Conservation (phyloP, 805 yeast species). For the Saccharomyces paradoxus region DNA sequence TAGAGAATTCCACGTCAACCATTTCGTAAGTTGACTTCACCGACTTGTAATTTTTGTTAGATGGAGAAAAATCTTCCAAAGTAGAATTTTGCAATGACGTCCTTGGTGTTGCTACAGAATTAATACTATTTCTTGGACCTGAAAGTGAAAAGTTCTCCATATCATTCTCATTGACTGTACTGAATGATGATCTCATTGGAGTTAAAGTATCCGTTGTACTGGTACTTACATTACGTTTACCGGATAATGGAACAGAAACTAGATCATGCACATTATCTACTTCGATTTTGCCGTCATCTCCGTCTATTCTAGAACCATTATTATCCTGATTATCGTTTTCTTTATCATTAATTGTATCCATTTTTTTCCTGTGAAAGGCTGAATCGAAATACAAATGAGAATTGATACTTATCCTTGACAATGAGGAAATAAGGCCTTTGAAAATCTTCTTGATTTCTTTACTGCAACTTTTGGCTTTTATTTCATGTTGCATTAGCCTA, state of each 20-base stretch:
- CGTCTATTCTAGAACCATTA: constrained; percentile 3
- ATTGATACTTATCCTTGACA: constrained; percentile 57
- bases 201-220: constrained; percentile 15
- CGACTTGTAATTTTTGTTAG: neutral
- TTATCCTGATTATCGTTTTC: constrained; percentile 5
- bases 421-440: constrained; percentile 44
- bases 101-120: neutral
- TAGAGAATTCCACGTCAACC: constrained; percentile 25
- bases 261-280: neutral
- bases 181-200: neutral
- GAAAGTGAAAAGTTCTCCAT: neutral
- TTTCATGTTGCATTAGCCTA: constrained; percentile 45
- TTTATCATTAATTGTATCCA: neutral
- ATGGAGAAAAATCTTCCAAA: neutral
- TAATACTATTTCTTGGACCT: neutral
- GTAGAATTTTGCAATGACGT: neutral
- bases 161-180: neutral
- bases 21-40: constrained; percentile 7
- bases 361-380: neutral
- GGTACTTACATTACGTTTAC: constrained; percentile 10
- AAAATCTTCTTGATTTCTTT: constrained; percentile 41
- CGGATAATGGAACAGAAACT: neutral
- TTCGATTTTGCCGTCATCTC: constrained; percentile 1
- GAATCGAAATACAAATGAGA: constrained; percentile 50
- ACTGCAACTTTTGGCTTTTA: constrained; percentile 40